Conservation (phyloP, 2,329 filamentous ascomycete genomes). For the Tolypocladium endophyticum region DNA sequence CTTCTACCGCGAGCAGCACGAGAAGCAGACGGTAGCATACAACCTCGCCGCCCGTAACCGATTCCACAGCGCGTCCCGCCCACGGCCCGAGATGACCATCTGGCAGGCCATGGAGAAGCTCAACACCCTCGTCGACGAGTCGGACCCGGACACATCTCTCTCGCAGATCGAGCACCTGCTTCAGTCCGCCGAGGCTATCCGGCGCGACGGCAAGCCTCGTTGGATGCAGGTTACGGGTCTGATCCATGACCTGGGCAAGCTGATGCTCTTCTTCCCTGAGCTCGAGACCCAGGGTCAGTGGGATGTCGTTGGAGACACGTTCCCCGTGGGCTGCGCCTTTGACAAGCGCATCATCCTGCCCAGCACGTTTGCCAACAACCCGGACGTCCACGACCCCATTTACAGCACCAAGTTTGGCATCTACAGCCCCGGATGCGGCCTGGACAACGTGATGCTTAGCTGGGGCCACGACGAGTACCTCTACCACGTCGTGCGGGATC, state of each 20-base stretch:
- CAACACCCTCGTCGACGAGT: conserved; percentile 83
- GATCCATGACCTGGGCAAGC: conserved; percentile 71
- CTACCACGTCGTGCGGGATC: conserved; percentile 77
- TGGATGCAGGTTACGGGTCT: conserved; percentile 75
- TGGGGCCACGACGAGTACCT: conserved; percentile 89
- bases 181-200: conserved; percentile 81
- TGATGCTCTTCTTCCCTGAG: conserved; percentile 65
- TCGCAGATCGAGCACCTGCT: conserved; percentile 85
- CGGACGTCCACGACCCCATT: conserved; percentile 58
- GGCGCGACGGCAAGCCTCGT: conserved; percentile 69
- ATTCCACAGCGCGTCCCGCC: conserved; percentile 47
- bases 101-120: conserved; percentile 92
- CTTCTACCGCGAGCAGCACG: conserved; percentile 69
- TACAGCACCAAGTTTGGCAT: conserved; percentile 72
- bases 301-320: conserved; percentile 86
- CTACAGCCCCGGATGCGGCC: conserved; percentile 66
- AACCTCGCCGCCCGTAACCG: conserved; percentile 66
- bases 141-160: conserved; percentile 78
- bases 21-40: conserved; percentile 69
- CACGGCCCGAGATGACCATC: conserved; percentile 63
- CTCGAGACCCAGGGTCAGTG: conserved; percentile 67
- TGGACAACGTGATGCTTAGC: conserved; percentile 80
- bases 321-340: conserved; percentile 68
- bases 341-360: conserved; percentile 72
- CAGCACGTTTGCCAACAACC: conserved; percentile 66